phyloP scores from a whole-genome alignment of 2,329 filamentous ascomycete genomes.

The Claviceps pazoutovae region DNA sequence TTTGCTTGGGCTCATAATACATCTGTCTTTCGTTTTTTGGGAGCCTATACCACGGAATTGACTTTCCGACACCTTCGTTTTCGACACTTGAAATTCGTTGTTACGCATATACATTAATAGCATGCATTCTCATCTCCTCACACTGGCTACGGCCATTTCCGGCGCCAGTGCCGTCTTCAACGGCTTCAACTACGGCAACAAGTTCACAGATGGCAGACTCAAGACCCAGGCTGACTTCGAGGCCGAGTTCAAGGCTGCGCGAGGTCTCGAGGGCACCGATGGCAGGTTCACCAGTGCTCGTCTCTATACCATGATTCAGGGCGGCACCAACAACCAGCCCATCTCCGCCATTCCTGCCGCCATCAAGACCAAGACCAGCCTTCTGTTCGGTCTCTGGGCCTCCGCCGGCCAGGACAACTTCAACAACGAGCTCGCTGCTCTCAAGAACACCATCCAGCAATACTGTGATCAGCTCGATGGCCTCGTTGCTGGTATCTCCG shows the following conservation, averaged over 20 bases:
- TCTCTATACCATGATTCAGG: conserved; percentile 65
- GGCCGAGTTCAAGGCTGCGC: conserved; percentile 52
- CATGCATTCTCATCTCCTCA: conserved; percentile 16
- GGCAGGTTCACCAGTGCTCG: conserved; percentile 53
- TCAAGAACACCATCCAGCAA: conserved; percentile 52
- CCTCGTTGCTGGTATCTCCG: conserved; percentile 67
- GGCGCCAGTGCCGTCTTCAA: conserved; percentile 28
- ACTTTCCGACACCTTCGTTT: neutral
- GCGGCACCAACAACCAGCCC: conserved; percentile 48
- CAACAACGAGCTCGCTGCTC: conserved; percentile 58
- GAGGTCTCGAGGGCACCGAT: conserved; percentile 46
- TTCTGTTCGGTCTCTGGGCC: conserved; percentile 76
- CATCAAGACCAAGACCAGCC: conserved; percentile 61
- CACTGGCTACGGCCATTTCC: conserved; percentile 21
- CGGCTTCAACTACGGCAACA: conserved; percentile 63
- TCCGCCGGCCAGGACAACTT: conserved; percentile 52
- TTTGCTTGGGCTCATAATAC: neutral
- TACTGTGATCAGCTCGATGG: conserved; percentile 53
- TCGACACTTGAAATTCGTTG: neutral
- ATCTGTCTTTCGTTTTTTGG: neutral
- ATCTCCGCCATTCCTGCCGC: conserved; percentile 70
- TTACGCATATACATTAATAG: neutral
- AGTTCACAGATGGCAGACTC: conserved; percentile 43
- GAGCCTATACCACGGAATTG: neutral
- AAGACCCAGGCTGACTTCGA: conserved; percentile 55